These are phyloP conservation scores for Aspergillus fijiensis DNA, from an alignment of 2,329 filamentous ascomycete genomes.

Conservation along the genomic window DNA sequence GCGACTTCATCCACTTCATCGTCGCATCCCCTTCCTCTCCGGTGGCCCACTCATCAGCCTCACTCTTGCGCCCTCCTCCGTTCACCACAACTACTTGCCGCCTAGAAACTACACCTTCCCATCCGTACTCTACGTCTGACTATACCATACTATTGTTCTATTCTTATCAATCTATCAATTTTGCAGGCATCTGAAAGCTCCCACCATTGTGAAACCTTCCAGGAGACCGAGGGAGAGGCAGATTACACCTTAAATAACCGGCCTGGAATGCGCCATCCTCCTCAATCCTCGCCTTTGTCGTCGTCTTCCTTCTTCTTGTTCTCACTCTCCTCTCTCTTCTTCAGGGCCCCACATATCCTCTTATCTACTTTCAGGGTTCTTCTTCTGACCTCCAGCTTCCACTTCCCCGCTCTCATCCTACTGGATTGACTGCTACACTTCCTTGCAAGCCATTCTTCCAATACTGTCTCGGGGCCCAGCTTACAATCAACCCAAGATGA, in stretches of 20 bases:
- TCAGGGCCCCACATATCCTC: background rate
- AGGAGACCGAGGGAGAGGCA: background rate
- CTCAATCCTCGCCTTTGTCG: background rate
- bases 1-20: background rate
- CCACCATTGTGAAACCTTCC: background rate
- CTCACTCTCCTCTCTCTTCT: background rate
- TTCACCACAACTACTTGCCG: too few species aligned
- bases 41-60: slow-evolving; percentile 6
- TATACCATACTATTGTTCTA: background rate
- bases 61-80: background rate
- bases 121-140: background rate
- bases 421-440: background rate
- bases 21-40: background rate
- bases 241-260: background rate
- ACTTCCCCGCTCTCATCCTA: too few species aligned
- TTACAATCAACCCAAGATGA: background rate
- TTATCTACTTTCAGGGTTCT: background rate
- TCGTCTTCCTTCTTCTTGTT: background rate
- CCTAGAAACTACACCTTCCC: background rate
- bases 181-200: background rate
- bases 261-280: background rate
- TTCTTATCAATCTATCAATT: background rate
- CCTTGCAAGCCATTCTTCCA: background rate
- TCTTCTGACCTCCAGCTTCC: background rate
- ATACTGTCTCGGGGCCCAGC: background rate